These are phyloP conservation scores for Trypanosoma platydactyli DNA, from an alignment of 208 protist genomes.

Conservation along the genomic window DNA sequence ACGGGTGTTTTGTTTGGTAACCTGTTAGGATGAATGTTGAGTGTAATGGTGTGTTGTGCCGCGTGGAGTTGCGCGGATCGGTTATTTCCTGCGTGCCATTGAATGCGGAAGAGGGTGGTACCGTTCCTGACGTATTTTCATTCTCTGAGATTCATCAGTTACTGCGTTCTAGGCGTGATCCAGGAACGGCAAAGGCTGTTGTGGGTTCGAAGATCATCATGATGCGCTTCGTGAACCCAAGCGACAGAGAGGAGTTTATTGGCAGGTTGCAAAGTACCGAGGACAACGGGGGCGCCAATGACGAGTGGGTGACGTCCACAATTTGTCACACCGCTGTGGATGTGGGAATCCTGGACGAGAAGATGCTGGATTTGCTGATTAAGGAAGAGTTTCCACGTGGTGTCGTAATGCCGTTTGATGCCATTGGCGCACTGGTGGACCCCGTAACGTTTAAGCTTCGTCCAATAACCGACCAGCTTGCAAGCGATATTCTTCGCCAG, in stretches of 20 bases:
- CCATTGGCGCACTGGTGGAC: conserved; percentile 76
- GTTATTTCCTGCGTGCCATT: conserved; percentile 35
- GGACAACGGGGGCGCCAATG: conserved; percentile 26
- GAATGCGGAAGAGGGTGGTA: neutral
- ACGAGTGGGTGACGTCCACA: conserved; percentile 53
- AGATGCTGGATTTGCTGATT: conserved; percentile 45
- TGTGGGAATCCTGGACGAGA: conserved; percentile 51
- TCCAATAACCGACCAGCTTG: conserved; percentile 80
- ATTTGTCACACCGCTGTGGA: conserved; percentile 76
- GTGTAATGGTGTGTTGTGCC: conserved; percentile 45
- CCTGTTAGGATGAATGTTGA: conserved; percentile 39
- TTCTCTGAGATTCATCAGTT: conserved; percentile 56
- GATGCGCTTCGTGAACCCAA: conserved; percentile 42
- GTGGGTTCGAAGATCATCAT: conserved; percentile 32
- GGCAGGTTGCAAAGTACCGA: conserved; percentile 36
- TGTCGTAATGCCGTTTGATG: conserved; percentile 70
- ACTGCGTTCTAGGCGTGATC: conserved; percentile 64
- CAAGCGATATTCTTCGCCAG: conserved; percentile 80
- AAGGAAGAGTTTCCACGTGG: conserved; percentile 61
- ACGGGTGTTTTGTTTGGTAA: neutral
- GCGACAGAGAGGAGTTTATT: conserved; percentile 49
- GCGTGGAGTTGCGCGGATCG: conserved; percentile 45
- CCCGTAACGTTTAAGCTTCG: conserved; percentile 57
- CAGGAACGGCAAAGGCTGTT: conserved; percentile 44
- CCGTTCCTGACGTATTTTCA: conserved; percentile 21